These are phyloP conservation scores for Xylaria castorea DNA, from an alignment of 495 filamentous ascomycete species.

Conservation along the genomic window DNA sequence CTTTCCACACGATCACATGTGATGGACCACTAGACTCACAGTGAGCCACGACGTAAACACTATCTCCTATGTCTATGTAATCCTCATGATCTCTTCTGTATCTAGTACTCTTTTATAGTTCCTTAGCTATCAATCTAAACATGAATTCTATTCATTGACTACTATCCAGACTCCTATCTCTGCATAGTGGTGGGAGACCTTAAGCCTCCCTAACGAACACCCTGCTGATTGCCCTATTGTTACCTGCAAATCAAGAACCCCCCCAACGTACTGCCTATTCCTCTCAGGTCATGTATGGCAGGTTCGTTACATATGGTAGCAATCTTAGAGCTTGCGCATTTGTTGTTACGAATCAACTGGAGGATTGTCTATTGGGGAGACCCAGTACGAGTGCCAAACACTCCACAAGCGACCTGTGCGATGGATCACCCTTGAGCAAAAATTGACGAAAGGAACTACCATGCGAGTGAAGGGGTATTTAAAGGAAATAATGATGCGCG, in stretches of 20 bases:
- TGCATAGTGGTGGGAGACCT: slow-evolving; percentile 1
- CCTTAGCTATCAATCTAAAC: background rate
- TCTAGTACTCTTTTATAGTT: background rate
- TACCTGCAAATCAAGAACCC: slow-evolving; percentile 2
- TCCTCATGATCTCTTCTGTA: background rate
- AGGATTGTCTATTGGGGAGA: too few species aligned
- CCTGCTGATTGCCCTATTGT: background rate
- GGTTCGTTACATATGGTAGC: background rate
- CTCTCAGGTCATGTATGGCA: slow-evolving; percentile 36
- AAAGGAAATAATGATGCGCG: too few species aligned
- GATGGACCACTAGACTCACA: too few species aligned
- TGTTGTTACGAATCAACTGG: too few species aligned
- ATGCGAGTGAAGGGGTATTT: too few species aligned
- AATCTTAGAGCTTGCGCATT: too few species aligned
- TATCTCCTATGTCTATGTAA: background rate
- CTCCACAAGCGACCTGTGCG: too few species aligned
- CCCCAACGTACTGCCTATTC: slow-evolving; percentile 21
- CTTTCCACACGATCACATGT: too few species aligned
- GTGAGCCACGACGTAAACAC: too few species aligned
- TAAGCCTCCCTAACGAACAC: background rate
- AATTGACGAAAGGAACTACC: too few species aligned
- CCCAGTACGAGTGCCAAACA: too few species aligned
- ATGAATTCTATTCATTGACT: background rate
- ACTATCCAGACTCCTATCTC: background rate
- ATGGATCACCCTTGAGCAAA: too few species aligned